These are phyloP conservation scores for Alternaria consortialis DNA, from an alignment of 2,329 filamentous ascomycete genomes.

Conservation along the genomic window DNA sequence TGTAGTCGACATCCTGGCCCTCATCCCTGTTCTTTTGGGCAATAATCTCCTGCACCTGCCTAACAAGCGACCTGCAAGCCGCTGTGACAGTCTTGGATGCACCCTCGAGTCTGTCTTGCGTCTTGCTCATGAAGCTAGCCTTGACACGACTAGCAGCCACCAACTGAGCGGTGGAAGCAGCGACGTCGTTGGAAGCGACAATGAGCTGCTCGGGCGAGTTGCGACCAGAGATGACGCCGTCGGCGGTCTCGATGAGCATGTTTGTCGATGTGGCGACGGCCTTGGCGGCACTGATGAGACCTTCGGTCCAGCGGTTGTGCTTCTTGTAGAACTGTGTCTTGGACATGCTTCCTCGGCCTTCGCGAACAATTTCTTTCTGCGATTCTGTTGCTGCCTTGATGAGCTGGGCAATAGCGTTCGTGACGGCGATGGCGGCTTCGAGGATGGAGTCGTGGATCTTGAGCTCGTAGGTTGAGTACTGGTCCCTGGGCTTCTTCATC, in stretches of 20 bases:
- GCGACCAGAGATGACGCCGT: conserved; percentile 89
- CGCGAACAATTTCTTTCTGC: conserved; percentile 95
- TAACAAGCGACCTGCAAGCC: conserved; percentile 85
- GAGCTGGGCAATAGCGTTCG: conserved; percentile 89
- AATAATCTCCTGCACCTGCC: conserved; percentile 95
- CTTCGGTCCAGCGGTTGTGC: conserved; percentile 99
- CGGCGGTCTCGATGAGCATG: conserved; percentile 95
- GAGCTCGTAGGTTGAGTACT: conserved; percentile 94
- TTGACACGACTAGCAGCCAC: conserved; percentile 96
- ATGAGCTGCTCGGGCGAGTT: conserved; percentile 97
- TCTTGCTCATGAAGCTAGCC: conserved; percentile 97
- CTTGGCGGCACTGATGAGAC: conserved; percentile 95
- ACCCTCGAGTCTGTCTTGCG: conserved; percentile 87
- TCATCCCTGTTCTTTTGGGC: conserved; percentile 83
- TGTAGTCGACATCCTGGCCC: conserved; percentile 83
- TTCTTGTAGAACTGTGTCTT: conserved; percentile 99
- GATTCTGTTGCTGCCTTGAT: conserved; percentile 94
- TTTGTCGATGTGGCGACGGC: conserved; percentile 94
- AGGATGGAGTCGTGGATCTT: conserved; percentile 96
- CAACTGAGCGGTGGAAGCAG: conserved; percentile 93
- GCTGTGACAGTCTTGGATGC: conserved; percentile 92
- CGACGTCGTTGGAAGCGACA: conserved; percentile 96
- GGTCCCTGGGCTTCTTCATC: conserved; percentile 94
- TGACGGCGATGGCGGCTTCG: conserved; percentile 91
- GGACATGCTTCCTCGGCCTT: conserved; percentile 86